Percentiles rank a stretch among this genome's conserved stretches.
Conservation (phyloP, 2,329 filamentous ascomycete species). For the Lachnellula occidentalis region DNA sequence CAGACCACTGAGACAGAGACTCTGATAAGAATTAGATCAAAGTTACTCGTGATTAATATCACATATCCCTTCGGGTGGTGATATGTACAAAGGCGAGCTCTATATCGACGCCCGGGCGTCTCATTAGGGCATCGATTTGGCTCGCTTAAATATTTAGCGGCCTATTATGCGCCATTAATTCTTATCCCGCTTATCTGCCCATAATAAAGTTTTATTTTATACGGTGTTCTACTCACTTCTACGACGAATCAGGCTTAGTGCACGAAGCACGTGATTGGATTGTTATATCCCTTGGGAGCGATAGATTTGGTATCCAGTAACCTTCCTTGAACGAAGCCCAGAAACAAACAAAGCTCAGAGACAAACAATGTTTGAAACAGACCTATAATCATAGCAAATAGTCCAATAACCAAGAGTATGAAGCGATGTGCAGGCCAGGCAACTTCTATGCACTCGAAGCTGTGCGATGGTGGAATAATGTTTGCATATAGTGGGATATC, state of each 20-base stretch:
- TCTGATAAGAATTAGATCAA: not conserved
- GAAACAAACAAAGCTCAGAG: slow-evolving; percentile 40
- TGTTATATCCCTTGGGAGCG: not conserved
- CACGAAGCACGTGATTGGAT: slow-evolving; percentile 7
- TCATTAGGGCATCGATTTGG: too few relatives aligned
- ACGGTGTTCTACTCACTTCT: too few relatives aligned
- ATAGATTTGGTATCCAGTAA: not conserved
- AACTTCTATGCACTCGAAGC: slow-evolving; percentile 55
- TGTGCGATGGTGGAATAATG: slow-evolving; percentile 76
- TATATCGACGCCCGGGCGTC: too few relatives aligned
- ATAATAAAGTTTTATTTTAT: too few relatives aligned
- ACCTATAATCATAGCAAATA: slow-evolving; percentile 63
- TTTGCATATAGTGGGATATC: slow-evolving; percentile 58
- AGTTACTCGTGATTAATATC: not conserved
- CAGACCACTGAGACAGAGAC: not conserved
- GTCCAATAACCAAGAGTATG: slow-evolving; percentile 75
- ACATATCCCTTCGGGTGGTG: not conserved
- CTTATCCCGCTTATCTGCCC: too few relatives aligned
- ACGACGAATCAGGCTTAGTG: too few relatives aligned
- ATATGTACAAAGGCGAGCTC: too few relatives aligned
- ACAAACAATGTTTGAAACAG: slow-evolving; percentile 44
- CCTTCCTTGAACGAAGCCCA: not conserved
- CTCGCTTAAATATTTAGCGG: too few relatives aligned
- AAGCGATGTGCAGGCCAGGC: slow-evolving; percentile 71
- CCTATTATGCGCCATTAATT: too few relatives aligned